Evolutionary conservation across 208 protist species (phyloP), one percentile per base, ranked within the genome.

Genomic region (Herpetomonas samuelpessoai): DNA sequence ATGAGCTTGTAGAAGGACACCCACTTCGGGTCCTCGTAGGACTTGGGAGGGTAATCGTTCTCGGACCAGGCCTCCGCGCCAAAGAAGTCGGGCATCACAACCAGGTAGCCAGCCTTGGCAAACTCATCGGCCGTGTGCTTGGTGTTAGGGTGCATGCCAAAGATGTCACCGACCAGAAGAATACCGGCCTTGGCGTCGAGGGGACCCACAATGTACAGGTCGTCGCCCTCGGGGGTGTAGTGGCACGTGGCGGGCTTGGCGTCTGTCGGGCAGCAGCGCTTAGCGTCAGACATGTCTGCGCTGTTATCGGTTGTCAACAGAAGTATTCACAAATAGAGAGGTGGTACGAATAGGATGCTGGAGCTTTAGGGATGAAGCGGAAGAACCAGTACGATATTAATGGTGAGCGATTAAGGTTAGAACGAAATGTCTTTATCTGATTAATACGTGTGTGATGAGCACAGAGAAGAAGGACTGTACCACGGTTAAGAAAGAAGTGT

Each of bases 61-160:
- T 62, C 49, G 3, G 59, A 45, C 83, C 83, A 87, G 26, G 62
- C 52, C 2, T 27, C 22, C 0, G 25, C 47, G 12, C 59, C 54
- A 28, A 83, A 76, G 62, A 86, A 91, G 62, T 91, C 79, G 2
- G 83, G 83, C 66, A 77, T 70, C 38, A 85, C 64, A 4, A 81
- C 80, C 16, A 83, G 66, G 65, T 70, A 85, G 35, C 76, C 79
- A 2, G 62, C 52, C 41, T 27, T 51, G n/a, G 74, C 79, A 2
- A 91, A 53, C 21, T 55, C 14, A 56, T 91, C 83, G 2, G 64
- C 62, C 25, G 74, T 54, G 30, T 60, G 70, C 57, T 79, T 81
- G 9, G 77, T 63, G 68, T 76, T 81, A 30, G 65, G 57, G 28
- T 63, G 62, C 29, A 79, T 71, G 28, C 83, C 76, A 45, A 87